Conservation (phyloP, 345 rosid genomes). For the Corchorus capsularis region DNA sequence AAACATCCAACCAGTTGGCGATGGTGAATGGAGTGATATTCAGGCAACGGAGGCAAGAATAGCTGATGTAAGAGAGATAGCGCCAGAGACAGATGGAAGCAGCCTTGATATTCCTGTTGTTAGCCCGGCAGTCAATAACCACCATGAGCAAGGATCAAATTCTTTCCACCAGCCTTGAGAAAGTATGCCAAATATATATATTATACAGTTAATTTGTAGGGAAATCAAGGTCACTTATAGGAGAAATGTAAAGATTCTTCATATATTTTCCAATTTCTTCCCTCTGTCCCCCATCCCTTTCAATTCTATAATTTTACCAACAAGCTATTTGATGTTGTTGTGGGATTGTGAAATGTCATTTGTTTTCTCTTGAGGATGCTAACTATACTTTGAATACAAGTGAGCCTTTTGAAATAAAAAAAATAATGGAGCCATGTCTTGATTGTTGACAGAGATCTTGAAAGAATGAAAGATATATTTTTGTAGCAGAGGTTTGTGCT, state of each 20-base stretch:
- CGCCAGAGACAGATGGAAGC: constrained; percentile 59
- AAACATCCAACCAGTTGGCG: constrained; percentile 58
- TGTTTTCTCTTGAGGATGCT: not conserved
- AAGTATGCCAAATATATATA: not conserved
- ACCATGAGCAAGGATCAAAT: constrained; percentile 44
- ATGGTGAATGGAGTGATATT: constrained; percentile 84
- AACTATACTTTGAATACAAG: not conserved
- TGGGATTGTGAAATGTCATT: not conserved
- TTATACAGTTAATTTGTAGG: not conserved
- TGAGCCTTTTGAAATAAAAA: not conserved
- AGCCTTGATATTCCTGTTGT: constrained; percentile 83
- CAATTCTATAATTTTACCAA: not conserved
- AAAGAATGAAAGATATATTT: not conserved
- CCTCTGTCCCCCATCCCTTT: not conserved
- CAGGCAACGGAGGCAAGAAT: constrained; percentile 84
- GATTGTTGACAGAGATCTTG: not conserved
- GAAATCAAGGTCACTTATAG: constrained; percentile 3
- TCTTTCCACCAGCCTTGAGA: constrained; percentile 64
- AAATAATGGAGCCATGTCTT: too few species aligned
- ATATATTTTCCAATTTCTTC: constrained; percentile 8
- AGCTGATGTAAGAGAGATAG: constrained; percentile 78
- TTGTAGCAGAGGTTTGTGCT: not conserved
- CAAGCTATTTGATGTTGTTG: constrained; percentile 4
- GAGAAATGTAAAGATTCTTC: not conserved
- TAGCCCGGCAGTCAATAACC: constrained; percentile 42